Percentiles rank a stretch among this genome's conserved stretches.
These are phyloP conservation scores for Fusarium buxicola DNA, from an alignment of 2,329 filamentous ascomycete genomes.

Conservation along the genomic window DNA sequence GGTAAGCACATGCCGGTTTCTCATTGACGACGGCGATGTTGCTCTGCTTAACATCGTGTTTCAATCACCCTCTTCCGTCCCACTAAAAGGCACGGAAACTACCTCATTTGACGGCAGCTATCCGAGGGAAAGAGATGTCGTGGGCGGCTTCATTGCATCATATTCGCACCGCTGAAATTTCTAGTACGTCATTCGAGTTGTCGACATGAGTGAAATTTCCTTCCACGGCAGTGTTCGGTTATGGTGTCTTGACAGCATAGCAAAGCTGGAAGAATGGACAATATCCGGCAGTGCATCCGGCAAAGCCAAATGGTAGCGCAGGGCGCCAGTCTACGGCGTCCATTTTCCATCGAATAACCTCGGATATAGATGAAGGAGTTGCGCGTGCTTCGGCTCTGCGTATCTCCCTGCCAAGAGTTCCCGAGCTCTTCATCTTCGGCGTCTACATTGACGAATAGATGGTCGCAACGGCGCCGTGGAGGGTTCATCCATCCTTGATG, in stretches of 20 bases:
- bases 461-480: slow-evolving; percentile 30
- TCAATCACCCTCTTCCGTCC: not conserved
- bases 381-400: not conserved
- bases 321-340: slow-evolving; percentile 55
- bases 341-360: slow-evolving; percentile 18
- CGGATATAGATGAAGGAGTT: slow-evolving; percentile 35
- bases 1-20: not conserved
- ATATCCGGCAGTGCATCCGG: slow-evolving; percentile 30
- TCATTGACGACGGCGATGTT: not conserved
- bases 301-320: slow-evolving; percentile 59
- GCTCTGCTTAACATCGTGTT: not conserved
- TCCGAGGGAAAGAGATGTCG: not conserved
- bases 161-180: not conserved
- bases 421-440: slow-evolving; percentile 63
- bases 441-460: slow-evolving; percentile 48
- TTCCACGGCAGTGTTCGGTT: slow-evolving; percentile 42
- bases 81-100: not conserved
- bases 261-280: not conserved
- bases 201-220: slow-evolving; percentile 61
- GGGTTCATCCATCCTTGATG: slow-evolving; percentile 33
- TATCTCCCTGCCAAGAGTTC: slow-evolving; percentile 51
- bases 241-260: slow-evolving; percentile 20
- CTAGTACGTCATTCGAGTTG: slow-evolving; percentile 71
- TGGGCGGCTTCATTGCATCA: not conserved
- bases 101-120: not conserved